Conservation (phyloP, 148 eudicot species). For the Vaccinium corymbosum region DNA sequence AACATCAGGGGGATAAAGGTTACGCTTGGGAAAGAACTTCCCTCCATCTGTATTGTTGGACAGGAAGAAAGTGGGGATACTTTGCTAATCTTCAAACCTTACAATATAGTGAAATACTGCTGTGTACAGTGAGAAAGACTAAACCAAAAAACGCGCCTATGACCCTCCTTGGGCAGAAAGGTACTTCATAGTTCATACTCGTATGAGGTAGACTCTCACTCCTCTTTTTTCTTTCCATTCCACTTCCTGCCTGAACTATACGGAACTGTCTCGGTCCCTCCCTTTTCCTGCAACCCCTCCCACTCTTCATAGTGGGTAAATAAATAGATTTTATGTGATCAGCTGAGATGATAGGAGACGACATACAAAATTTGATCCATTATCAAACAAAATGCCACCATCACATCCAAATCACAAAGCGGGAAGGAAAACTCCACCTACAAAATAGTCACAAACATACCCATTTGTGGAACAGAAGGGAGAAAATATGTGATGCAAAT, state of each 20-base stretch:
- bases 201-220: not conserved
- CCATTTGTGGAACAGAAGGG: slow-evolving; percentile 93
- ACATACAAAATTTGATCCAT: not conserved
- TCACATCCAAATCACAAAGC: not conserved
- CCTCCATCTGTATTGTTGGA: not conserved
- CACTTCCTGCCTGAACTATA: not conserved
- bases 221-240: not conserved
- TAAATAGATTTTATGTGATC: not conserved
- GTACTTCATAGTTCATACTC: not conserved
- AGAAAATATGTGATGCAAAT: slow-evolving; percentile 87
- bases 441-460: slow-evolving; percentile 32
- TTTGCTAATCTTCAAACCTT: not conserved
- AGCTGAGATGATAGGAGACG: not conserved
- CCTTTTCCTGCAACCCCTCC: not conserved
- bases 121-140: not conserved
- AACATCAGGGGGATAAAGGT: not conserved
- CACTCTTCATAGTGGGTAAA: not conserved
- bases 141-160: not conserved
- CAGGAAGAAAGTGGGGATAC: not conserved
- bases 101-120: not conserved
- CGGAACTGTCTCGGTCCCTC: not conserved
- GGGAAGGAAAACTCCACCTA: slow-evolving; percentile 5
- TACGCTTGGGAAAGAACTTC: not conserved
- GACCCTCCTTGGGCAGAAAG: not conserved
- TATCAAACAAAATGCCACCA: not conserved